Evolutionary conservation across 768 basidiomycete genomes (phyloP).

Genomic region (Leucocoprinus birnbaumii): DNA sequence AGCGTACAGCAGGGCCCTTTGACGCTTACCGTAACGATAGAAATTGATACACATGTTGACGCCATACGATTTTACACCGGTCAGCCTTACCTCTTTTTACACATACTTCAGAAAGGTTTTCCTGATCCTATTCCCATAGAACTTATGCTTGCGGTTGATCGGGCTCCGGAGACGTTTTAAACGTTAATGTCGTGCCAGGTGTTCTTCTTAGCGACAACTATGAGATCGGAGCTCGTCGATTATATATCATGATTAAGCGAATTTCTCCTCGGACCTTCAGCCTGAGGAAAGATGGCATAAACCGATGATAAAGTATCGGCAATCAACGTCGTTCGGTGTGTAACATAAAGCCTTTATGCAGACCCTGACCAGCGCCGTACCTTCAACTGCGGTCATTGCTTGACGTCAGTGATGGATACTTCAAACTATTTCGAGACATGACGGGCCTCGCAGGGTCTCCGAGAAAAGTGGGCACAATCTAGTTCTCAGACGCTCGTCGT

Average conservation of each 20-base stretch:
- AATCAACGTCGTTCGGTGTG: background rate
- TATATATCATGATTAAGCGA: too few species aligned
- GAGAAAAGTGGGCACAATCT: too few species aligned
- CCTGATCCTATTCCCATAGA: background rate
- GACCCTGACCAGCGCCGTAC: conserved; percentile 1
- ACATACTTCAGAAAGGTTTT: background rate
- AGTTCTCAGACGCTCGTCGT: too few species aligned
- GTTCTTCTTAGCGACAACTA: too few species aligned
- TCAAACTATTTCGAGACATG: background rate
- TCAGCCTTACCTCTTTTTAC: background rate
- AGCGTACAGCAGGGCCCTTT: background rate
- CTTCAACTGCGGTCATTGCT: background rate
- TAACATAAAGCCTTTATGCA: background rate
- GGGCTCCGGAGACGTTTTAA: background rate
- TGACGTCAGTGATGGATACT: background rate
- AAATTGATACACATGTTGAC: conserved; percentile 24
- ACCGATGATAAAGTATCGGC: too few species aligned
- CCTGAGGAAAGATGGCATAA: too few species aligned
- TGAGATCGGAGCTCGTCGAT: too few species aligned
- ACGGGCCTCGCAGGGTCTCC: too few species aligned
- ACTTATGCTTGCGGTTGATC: conserved; percentile 6
- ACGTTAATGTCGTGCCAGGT: too few species aligned
- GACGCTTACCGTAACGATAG: conserved; percentile 10
- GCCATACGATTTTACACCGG: conserved; percentile 28
- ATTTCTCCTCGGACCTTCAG: too few species aligned